These are phyloP conservation scores for Bondarzewia mesenterica DNA, from an alignment of 1,284 basidiomycete genomes.

Conservation along the genomic window DNA sequence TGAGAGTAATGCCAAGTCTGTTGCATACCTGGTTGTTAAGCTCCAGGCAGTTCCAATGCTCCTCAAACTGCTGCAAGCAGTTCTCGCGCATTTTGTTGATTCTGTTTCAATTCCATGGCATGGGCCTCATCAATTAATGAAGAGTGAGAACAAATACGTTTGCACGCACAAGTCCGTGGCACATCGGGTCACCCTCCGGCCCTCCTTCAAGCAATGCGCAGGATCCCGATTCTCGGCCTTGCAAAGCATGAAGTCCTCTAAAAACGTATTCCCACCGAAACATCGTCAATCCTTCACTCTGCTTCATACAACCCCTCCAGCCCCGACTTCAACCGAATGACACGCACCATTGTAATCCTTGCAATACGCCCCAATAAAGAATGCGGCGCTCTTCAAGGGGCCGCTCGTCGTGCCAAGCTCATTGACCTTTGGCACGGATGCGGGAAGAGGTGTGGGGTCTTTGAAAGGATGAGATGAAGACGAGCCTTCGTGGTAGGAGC, in stretches of 20 bases:
- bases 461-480: conserved; percentile 40
- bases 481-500: conserved; percentile 36
- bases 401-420: conserved; percentile 92
- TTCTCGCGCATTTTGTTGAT: conserved; percentile 91
- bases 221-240: conserved; percentile 89
- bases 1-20: background rate
- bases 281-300: background rate
- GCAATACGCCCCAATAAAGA: conserved; percentile 96
- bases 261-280: background rate
- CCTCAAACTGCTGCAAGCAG: conserved; percentile 84
- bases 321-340: background rate
- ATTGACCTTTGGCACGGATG: conserved; percentile 72
- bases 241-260: conserved; percentile 99
- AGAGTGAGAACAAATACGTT: conserved; percentile 2
- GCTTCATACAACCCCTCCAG: background rate
- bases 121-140: background rate
- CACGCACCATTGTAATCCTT: conserved; percentile 91
- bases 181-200: conserved; percentile 92
- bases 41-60: conserved; percentile 95
- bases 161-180: conserved; percentile 83
- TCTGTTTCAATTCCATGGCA: conserved; percentile 32
- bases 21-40: conserved; percentile 82
- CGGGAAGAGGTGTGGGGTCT: conserved; percentile 71
- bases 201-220: conserved; percentile 92
- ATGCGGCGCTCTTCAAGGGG: conserved; percentile 92